Base-by-base conservation (phyloP, 176 grass and related monocot genomes). In the Triticum monococcum region DNA sequence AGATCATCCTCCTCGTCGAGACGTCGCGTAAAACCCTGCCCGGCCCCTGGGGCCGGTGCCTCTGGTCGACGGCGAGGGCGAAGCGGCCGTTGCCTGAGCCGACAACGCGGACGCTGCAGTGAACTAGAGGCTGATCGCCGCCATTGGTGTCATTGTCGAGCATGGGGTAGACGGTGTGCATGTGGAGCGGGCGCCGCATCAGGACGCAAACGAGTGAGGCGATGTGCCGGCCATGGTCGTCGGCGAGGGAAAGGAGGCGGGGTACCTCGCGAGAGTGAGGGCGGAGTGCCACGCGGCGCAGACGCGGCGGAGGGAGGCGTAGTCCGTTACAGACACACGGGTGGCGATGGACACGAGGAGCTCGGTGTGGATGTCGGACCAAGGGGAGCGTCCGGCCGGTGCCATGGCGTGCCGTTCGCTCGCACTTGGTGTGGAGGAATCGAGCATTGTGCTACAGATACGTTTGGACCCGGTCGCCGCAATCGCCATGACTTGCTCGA, bases 1-100 rank as follows among this genome's bases (percentile, higher is more conserved):
- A 14, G 28, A 84, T 46, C 50, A 8, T 5, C 5, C 20, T 2
- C 22, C 4, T 52, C 5, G 1, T 52, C 14, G 5, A 5, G 20
- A 3, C 4, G 2, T 3, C 0, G 20, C 0, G 2, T 8, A 1
- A 5, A 10, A 2, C 18, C 1, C 33, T 8, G 8, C 3, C 8
- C 41, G 3, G 11, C 3, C 43, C 43, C 43, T 46, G 43, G 43
- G 43, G 8, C 12, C 43, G 2, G 30, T 52, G 48, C 67, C 0
- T 8, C 3, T 68, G 18, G 68, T 45, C 64, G 41, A 22, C 1
- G 52, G 69, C 31, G 50, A 83, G 10, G 22, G 66, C 66, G 23
- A 83, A 4, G 65, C 65, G 78, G 7, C 81, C 75, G 13, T 40
- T 41, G 54, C 66, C 20, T 7, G 81, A 70, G 65, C 81, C 87